These are phyloP conservation scores for Amanita phalloides DNA, from an alignment of 768 basidiomycete species.

Conservation along the genomic window DNA sequence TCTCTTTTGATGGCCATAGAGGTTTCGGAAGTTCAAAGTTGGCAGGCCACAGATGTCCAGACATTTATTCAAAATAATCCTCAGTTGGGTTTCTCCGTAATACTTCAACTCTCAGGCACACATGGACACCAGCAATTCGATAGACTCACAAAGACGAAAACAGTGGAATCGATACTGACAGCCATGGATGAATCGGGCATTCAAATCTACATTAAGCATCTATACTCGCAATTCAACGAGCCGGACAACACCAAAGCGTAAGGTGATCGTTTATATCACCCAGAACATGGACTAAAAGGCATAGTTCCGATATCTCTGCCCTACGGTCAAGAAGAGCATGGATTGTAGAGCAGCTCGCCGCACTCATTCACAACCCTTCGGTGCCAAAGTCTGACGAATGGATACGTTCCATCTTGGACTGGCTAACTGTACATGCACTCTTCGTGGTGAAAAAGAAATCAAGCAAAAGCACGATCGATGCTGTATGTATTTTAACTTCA, in stretches of 20 bases:
- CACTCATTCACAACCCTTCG: constrained; percentile 67
- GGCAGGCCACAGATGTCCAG: constrained; percentile 67
- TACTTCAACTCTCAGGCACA: constrained; percentile 75
- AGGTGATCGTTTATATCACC: constrained; percentile 5
- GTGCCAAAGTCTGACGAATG: constrained; percentile 76
- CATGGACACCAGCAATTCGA: constrained; percentile 88
- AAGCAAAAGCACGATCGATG: constrained; percentile 45
- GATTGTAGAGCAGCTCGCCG: constrained; percentile 79
- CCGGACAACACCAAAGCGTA: constrained; percentile 31
- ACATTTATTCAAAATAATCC: constrained; percentile 66
- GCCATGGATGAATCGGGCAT: constrained; percentile 69
- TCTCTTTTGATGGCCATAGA: neutral
- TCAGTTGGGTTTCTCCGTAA: constrained; percentile 71
- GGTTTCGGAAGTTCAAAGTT: neutral
- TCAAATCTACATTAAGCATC: constrained; percentile 60
- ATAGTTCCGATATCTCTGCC: constrained; percentile 32
- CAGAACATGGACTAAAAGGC: constrained; percentile 3
- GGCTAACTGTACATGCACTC: constrained; percentile 73
- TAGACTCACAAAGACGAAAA: constrained; percentile 85
- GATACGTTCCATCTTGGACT: constrained; percentile 67
- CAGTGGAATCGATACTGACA: constrained; percentile 73
- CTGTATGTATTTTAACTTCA: constrained; percentile 32
- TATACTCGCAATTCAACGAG: constrained; percentile 54
- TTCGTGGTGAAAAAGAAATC: constrained; percentile 68
- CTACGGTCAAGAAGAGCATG: constrained; percentile 58